A percentile compares a stretch with the other conserved stretches of the same genome.
phyloP scores from a whole-genome alignment of 345 rosid species.

The Rubroshorea leprosula region DNA sequence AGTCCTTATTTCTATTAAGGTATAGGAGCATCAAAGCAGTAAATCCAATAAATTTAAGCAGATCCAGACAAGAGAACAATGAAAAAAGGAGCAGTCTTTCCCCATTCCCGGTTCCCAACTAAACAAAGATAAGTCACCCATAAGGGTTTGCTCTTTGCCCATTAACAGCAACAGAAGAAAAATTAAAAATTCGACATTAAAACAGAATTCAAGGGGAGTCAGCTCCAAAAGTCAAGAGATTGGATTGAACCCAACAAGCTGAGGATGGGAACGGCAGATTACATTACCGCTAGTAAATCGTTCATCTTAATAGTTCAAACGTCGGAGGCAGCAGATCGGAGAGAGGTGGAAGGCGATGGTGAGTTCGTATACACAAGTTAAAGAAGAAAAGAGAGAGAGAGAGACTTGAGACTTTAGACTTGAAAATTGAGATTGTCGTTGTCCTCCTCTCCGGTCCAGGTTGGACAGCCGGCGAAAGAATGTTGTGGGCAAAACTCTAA shows the following conservation, averaged over 20 bases:
- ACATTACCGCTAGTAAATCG: slow-evolving; percentile 40
- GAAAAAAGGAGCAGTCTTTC: neutral
- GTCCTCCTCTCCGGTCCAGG: neutral
- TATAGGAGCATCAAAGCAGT: slow-evolving; percentile 4
- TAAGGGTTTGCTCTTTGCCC: neutral
- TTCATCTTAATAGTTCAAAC: slow-evolving; percentile 36
- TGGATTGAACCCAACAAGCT: neutral
- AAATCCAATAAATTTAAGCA: no score
- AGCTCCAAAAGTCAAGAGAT: neutral
- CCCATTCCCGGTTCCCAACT: neutral
- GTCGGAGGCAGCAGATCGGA: neutral
- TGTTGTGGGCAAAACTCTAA: no score
- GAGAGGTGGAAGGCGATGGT: neutral
- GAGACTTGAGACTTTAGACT: neutral
- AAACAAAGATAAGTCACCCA: neutral
- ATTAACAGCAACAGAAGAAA: neutral
- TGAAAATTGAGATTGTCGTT: neutral
- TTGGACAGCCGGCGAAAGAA: no score
- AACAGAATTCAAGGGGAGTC: neutral
- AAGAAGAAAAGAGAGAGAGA: neutral
- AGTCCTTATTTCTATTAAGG: neutral
- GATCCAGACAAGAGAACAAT: no score
- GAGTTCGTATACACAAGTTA: neutral
- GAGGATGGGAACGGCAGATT: neutral
- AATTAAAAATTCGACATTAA: no score